Base-by-base conservation (phyloP, 1,284 basidiomycete genomes). In the Fomitopsis schrenkii region DNA sequence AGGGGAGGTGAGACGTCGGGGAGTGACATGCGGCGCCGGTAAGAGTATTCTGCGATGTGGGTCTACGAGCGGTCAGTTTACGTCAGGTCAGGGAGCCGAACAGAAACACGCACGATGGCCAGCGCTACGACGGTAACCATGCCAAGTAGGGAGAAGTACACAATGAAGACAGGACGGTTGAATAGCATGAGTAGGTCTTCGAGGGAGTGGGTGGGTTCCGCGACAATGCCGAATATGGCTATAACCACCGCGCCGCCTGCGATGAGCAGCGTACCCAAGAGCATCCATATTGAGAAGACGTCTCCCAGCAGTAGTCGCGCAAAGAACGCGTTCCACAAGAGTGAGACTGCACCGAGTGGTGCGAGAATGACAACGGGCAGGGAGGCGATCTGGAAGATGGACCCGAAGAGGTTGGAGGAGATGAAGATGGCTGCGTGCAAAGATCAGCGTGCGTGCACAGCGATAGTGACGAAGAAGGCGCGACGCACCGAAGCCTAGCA, bases 291-390 rank as follows among this genome's bases (percentile, higher is more conserved):
- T 5, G 93, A 94, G 76, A 97, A 94, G 22, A 88, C 81, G 71
- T 97, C 95, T 44, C 93, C 93, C 22, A 98, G 83, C 45, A 98
- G 82, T 56, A 97, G 72, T 33, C 88, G 84, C 10, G 95, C 95
- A 67, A 98, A 95, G 69, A 98, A 87, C 3, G 94, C 94, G 75
- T 98, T 98, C 92, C 94, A 98, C 28, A 98, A 83, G 38, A 98
- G 84, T 7, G 94, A 95, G 41, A 92, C 92, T 1, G 95, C 96
- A 22, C 96, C 96, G 1, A 98, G 83, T 0, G 95, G 95, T 1
- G 93, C 94, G 54, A 96, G 88, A 61, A 97, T 94, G 62, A 96
- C 93, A 66, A 97, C 93, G 5, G 94, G 94, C 10, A 98, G 83
- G 0, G 95, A 94, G 6, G 94, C 95, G 59, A 98, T 95, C 77